Percentiles rank a stretch among this genome's conserved stretches.
These are phyloP conservation scores for Biancaea sappan DNA, from an alignment of 306 rosid species.

Conservation along the genomic window DNA sequence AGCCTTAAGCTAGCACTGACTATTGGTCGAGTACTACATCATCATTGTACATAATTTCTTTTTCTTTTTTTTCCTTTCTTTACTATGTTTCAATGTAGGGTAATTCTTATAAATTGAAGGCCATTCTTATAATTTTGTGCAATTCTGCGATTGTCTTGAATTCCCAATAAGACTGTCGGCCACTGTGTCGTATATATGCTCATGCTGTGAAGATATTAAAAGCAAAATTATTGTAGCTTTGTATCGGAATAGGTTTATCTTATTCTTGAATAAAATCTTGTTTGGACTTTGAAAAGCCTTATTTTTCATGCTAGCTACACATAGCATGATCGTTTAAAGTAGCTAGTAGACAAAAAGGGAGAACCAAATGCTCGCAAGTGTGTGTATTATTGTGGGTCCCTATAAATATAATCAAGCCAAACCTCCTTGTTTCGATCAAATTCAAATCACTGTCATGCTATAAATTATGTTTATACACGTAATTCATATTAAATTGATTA, in stretches of 20 bases:
- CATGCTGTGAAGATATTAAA: constrained; percentile 36
- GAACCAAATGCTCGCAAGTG: constrained; percentile 43
- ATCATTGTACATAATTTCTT: no score
- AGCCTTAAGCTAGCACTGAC: no score
- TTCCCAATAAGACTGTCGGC: constrained; percentile 29
- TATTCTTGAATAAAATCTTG: constrained; percentile 32
- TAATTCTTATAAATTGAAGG: no score
- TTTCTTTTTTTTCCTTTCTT: no score
- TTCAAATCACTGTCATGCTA: constrained; percentile 47
- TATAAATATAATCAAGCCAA: constrained; percentile 34
- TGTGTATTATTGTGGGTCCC: constrained; percentile 63
- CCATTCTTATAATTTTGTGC: no score
- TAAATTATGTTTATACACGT: constrained; percentile 32
- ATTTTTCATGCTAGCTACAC: constrained; percentile 32
- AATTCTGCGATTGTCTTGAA: constrained; percentile 31
- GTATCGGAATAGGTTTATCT: constrained; percentile 37
- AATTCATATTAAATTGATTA: constrained; percentile 28
- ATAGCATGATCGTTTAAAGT: constrained; percentile 33
- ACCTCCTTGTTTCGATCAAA: constrained; percentile 43
- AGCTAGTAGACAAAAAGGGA: constrained; percentile 54
- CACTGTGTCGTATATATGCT: constrained; percentile 42
- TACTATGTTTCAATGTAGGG: no score
- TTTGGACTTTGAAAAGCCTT: constrained; percentile 38
- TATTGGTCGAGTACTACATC: no score
- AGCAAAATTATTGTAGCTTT: constrained; percentile 38